Conservation (phyloP, 202 grass and related monocot genomes). For the Carex arenaria region DNA sequence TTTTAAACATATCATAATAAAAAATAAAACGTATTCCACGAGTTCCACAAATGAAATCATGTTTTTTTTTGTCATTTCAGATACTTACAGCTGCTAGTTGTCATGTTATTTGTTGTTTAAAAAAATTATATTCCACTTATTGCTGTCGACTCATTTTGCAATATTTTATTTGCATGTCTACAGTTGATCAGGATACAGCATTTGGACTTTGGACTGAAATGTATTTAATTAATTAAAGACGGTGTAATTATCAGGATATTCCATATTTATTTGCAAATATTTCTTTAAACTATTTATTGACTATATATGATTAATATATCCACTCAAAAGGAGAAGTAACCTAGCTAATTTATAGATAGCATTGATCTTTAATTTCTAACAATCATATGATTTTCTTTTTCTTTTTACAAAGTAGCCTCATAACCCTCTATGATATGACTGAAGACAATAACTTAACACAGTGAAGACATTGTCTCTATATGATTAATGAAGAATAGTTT, state of each 20-base stretch:
- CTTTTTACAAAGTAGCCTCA: neutral
- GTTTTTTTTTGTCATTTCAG: neutral
- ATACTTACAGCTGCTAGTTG: neutral
- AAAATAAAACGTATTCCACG: neutral
- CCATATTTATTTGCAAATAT: neutral
- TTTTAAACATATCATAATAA: neutral
- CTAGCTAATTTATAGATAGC: neutral
- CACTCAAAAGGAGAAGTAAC: neutral
- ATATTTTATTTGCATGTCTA: neutral
- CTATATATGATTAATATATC: neutral
- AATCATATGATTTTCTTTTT: neutral
- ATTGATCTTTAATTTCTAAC: neutral
- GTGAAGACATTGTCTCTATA: neutral
- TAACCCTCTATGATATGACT: too few relatives aligned
- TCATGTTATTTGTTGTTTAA: too few relatives aligned
- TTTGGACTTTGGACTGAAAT: neutral
- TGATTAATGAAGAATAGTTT: too few relatives aligned
- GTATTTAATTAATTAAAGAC: neutral
- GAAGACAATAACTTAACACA: neutral
- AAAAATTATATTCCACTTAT: neutral
- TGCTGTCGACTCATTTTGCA: neutral
- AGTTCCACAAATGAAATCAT: neutral
- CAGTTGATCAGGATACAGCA: neutral
- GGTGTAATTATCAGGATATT: neutral
- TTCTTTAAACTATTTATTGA: neutral